Conservation (phyloP, 2,329 filamentous ascomycete genomes). For the Gyromitra esculenta region DNA sequence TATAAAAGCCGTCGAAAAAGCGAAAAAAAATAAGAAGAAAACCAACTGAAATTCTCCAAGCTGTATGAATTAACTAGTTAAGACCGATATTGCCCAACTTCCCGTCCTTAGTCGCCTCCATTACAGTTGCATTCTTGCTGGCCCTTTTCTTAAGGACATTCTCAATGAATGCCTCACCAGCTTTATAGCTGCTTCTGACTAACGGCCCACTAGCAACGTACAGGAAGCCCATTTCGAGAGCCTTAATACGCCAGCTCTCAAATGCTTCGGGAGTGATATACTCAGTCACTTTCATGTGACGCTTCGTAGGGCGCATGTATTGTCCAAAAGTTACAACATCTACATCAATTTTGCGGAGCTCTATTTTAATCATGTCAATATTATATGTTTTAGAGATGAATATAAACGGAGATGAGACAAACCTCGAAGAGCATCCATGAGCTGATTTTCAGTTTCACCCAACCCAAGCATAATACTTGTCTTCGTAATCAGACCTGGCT, state of each 20-base stretch:
- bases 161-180: conserved; percentile 97
- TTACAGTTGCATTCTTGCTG: conserved; percentile 31
- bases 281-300: conserved; percentile 95
- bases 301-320: conserved; percentile 98
- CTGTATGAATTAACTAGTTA: conserved; percentile 6
- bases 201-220: conserved; percentile 95
- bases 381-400: not conserved
- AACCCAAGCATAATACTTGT: conserved; percentile 97
- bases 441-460: conserved; percentile 87
- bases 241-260: conserved; percentile 87
- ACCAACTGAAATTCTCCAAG: not conserved
- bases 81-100: conserved; percentile 24
- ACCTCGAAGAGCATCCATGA: conserved; percentile 80
- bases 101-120: conserved; percentile 3
- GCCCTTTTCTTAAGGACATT: conserved; percentile 88
- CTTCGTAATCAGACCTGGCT: conserved; percentile 89
- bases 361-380: conserved; percentile 60
- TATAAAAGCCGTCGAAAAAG: not conserved
- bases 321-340: conserved; percentile 99
- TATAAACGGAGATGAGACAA: conserved; percentile 56
- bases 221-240: conserved; percentile 93
- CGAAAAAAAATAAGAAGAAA: too few species aligned
- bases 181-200: conserved; percentile 95
- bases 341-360: conserved; percentile 80
- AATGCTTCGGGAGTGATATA: conserved; percentile 93